Evolutionary conservation across 2,329 filamentous ascomycete species (phyloP), one percentile per base, ranked within the genome.

Genomic region (Aspergillus caelatus): DNA sequence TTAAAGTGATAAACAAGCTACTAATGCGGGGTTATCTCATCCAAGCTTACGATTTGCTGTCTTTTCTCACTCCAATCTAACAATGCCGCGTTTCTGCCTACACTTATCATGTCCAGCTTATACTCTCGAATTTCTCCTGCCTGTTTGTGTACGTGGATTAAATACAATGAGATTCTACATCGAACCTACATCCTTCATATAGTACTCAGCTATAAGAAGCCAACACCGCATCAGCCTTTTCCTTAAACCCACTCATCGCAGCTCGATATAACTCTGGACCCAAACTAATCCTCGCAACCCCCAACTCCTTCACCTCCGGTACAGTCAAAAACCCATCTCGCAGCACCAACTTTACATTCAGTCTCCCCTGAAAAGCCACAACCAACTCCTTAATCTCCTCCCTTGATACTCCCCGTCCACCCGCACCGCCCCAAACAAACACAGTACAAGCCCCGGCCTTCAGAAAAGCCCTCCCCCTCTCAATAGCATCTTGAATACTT

Each of bases 391-490:
- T 71, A 2, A 86, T 79, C 72, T 87, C 85, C 0, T 77, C 79
- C 14, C 72, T 77, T 14, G 77, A 76, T 14, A 86, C 70, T 0
- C 77, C 75, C 46, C 85, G 74, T 16, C 80, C 71, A 41, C 74
- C 74, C 0, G 76, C 68, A 1, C 80, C 85, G 16, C 86, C 86
- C 86, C 85, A 89, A 58, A 88, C 85, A 75, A 88, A 89, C 0
- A 87, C 80, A 0, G 84, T 88, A 14, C 81, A 84, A 0, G 87
- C 87, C 0, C 87, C 87, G 2, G 85, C 85, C 0, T 78, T 81
- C 3, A 89, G 75, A 70, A 85, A 89, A n/a, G 81, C 82, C 62
- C 81, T 83, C 0, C 86, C 87, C 0, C 88, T 78, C 55, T 75
- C 71, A 53, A 89, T 78, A 2, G 82, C 85, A 55, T 88, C 83